Base-by-base conservation (phyloP, 352 stramenopile species). In the Nannochloropsis limnetica region DNA sequence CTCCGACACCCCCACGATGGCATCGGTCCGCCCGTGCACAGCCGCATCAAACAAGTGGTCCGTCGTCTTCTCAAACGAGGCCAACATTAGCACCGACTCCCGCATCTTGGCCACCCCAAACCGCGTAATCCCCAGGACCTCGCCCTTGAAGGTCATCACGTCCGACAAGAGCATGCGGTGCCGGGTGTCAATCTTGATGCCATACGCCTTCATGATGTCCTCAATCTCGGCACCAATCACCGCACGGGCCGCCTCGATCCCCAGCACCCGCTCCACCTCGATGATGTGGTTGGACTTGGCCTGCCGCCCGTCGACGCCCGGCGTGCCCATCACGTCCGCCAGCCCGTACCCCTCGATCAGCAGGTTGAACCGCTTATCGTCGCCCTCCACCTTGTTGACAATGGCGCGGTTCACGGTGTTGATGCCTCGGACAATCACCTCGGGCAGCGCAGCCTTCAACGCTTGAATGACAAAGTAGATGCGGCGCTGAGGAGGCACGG, bases 41-140 rank as follows among this genome's bases (percentile, higher is more conserved):
- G 96, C 95, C n/a, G 97, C 97, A 86, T 99, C 96, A 84, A 99
- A 99, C 22, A 99, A 89, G 87, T 99, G 96, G 87, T 99, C 96
- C 0, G 96, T 98, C 8, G 96, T 99, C 89, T 99, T 99, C n/a
- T 74, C 96, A 84, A 89, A 98, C 79, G 94, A 99, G 25, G 96
- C 96, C 28, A 99, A 90, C 94, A 99, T 99, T 45, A 99, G 89
- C 69, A 99, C 96, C 82, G 93, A 98, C 87, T 99, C 96, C 87
- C 97, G 96, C 96, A 99, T 99, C 89, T 99, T 99, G 45, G 96
- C 95, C 81, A 99, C 98, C 87, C 97, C 97, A 88, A 99, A 99
- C 23, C 96, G 86, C 11, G 92, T 97, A 81, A 97, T 96, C 44
- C 92, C 93, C 28, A 97, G 87, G 32, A 96, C 88, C 85, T 95